Percentiles rank a stretch among this genome's conserved stretches.
Evolutionary conservation across 192 early-diverging fungal species (phyloP).

Genomic region (Mortierella antarctica): DNA sequence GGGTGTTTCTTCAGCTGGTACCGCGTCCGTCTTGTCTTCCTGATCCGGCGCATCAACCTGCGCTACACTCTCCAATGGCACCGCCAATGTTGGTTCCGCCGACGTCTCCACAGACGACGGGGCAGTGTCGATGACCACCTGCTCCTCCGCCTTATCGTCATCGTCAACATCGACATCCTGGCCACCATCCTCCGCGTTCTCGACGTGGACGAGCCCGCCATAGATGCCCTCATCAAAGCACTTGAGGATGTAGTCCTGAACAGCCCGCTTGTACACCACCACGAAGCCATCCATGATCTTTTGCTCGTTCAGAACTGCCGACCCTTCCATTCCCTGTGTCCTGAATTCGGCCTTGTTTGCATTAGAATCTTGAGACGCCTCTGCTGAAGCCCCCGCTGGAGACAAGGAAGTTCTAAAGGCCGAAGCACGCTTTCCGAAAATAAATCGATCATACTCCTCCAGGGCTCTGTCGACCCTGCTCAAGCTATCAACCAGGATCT

Average conservation of each 20-base stretch:
- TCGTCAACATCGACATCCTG: slow-evolving; percentile 11
- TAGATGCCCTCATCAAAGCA: slow-evolving; percentile 60
- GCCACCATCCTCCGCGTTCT: neutral
- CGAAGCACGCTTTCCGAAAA: slow-evolving; percentile 38
- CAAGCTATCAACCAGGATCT: slow-evolving; percentile 41
- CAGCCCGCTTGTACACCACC: slow-evolving; percentile 48
- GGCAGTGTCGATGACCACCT: neutral
- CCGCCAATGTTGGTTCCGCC: neutral
- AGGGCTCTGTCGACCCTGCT: slow-evolving; percentile 23
- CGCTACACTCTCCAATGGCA: neutral
- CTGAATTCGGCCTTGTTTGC: neutral
- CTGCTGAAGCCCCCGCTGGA: neutral
- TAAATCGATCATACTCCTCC: slow-evolving; percentile 38
- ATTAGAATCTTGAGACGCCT: neutral
- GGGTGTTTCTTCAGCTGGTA: no score
- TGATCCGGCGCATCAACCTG: no score
- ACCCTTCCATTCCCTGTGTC: slow-evolving; percentile 31
- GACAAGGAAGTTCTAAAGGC: slow-evolving; percentile 7
- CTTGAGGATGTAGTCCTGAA: slow-evolving; percentile 48
- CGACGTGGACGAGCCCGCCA: slow-evolving; percentile 39
- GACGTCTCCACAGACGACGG: neutral
- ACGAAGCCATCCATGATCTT: slow-evolving; percentile 48
- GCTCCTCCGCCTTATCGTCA: neutral
- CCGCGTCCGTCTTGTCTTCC: no score
- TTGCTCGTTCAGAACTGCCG: slow-evolving; percentile 34